Evolutionary conservation across 2,329 filamentous ascomycete genomes (phyloP).

Genomic region (Calonectria pteridis): DNA sequence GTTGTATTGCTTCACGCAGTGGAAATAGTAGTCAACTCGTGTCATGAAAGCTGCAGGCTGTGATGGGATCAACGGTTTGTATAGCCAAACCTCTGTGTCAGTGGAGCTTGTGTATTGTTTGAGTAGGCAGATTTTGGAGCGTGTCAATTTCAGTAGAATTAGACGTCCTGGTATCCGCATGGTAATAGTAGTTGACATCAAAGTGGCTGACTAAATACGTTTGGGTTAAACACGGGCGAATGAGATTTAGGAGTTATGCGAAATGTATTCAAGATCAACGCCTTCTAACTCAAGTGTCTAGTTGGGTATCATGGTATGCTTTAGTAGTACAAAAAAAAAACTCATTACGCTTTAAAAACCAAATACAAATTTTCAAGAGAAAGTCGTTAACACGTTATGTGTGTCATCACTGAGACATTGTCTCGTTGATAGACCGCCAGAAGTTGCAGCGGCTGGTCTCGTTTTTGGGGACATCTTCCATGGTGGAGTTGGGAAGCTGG

Average conservation of each 20-base stretch:
- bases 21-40: not conserved
- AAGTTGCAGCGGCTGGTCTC: slow-evolving; percentile 55
- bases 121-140: slow-evolving; percentile 21
- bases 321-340: not conserved
- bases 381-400: slow-evolving; percentile 3
- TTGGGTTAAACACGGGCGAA: not conserved
- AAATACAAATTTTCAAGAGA: slow-evolving; percentile 1
- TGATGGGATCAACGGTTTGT: not conserved
- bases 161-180: not conserved
- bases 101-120: slow-evolving; percentile 15
- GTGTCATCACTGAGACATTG: slow-evolving; percentile 40
- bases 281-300: slow-evolving; percentile 3
- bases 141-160: slow-evolving; percentile 20
- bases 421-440: slow-evolving; percentile 54
- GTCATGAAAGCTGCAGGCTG: not conserved
- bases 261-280: not conserved
- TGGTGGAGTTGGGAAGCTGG: slow-evolving; percentile 52
- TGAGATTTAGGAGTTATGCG: not conserved
- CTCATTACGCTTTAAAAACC: not conserved
- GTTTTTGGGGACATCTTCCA: slow-evolving; percentile 53
- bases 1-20: not conserved
- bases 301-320: slow-evolving; percentile 35
- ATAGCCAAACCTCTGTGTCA: not conserved
- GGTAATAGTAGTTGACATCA: not conserved
- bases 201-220: not conserved